A percentile compares a stretch with the other conserved stretches of the same genome.
Evolutionary conservation across 108 stramenopile species (phyloP).

Genomic region (Skeletonema grethae): DNA sequence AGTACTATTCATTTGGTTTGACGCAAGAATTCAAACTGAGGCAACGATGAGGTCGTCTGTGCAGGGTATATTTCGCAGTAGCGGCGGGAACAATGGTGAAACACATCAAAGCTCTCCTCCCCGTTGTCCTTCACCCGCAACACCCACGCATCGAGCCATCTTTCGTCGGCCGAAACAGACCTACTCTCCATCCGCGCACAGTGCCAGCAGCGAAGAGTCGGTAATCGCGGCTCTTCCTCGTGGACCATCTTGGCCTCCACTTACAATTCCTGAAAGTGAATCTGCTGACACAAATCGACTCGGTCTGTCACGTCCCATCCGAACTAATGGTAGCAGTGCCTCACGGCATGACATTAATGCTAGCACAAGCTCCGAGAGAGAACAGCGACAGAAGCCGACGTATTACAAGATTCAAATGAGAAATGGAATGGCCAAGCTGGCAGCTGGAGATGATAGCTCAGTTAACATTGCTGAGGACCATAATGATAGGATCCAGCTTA

Average conservation of each 20-base stretch:
- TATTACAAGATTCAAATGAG: slow-evolving; percentile 1
- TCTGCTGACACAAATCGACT: background rate
- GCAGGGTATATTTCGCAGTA: background rate
- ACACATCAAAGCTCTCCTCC: background rate
- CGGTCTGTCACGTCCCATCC: slow-evolving; percentile 2
- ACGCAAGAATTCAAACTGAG: background rate
- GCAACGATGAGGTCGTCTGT: background rate
- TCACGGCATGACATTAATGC: slow-evolving; percentile 2
- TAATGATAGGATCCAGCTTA: slow-evolving; percentile 5
- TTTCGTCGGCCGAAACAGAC: slow-evolving; percentile 5
- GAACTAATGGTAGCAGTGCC: background rate
- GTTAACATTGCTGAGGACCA: background rate
- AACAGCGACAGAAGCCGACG: background rate
- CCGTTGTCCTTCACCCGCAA: background rate
- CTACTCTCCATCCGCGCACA: background rate
- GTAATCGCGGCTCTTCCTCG: background rate
- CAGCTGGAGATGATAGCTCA: slow-evolving; percentile 1
- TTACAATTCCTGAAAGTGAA: slow-evolving; percentile 1
- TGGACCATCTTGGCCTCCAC: background rate
- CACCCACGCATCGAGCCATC: slow-evolving; percentile 1
- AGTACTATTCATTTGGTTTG: background rate
- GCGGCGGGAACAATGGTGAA: background rate
- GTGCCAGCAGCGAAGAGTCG: background rate
- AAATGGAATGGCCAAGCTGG: slow-evolving; percentile 1
- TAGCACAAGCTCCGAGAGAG: background rate